These are phyloP conservation scores for Teunomyces barrocoloradensis DNA, from an alignment of 805 yeast species.

Conservation along the genomic window DNA sequence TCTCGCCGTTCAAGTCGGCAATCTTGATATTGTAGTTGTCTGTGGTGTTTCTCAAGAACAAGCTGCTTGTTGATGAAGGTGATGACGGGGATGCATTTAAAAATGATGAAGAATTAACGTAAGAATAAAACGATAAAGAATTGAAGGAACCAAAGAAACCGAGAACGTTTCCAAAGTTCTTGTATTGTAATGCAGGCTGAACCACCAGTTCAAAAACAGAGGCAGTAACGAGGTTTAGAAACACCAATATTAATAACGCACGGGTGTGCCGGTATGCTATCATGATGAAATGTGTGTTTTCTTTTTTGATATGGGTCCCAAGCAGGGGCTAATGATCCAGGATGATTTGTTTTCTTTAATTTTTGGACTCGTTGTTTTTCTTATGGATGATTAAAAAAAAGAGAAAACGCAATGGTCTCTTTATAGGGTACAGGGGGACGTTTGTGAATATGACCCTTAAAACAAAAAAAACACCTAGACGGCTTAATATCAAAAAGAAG, in stretches of 20 bases:
- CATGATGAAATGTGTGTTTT: background rate
- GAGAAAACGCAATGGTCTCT: background rate
- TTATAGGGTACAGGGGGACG: background rate
- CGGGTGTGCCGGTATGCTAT: background rate
- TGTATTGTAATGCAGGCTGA: constrained; percentile 22
- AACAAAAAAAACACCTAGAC: background rate
- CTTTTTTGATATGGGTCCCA: too few relatives aligned
- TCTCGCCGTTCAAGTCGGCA: constrained; percentile 32
- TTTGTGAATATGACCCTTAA: background rate
- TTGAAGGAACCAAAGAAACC: constrained; percentile 33
- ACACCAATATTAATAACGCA: background rate
- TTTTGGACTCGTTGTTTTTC: background rate
- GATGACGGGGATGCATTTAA: constrained; percentile 10
- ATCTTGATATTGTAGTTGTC: constrained; percentile 17
- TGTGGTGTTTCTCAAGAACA: constrained; percentile 22
- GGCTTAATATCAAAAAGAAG: background rate
- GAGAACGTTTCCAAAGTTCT: constrained; percentile 25
- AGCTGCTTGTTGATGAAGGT: constrained; percentile 9
- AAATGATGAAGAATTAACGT: constrained; percentile 22
- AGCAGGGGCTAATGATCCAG: background rate
- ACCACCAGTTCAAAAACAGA: constrained; percentile 3
- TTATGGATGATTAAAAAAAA: background rate
- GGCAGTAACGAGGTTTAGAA: constrained; percentile 1
- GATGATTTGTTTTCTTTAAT: background rate
- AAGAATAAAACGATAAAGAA: constrained; percentile 27